phyloP scores from a whole-genome alignment of 2,329 filamentous ascomycete genomes.

The Aspergillus vadensis region DNA sequence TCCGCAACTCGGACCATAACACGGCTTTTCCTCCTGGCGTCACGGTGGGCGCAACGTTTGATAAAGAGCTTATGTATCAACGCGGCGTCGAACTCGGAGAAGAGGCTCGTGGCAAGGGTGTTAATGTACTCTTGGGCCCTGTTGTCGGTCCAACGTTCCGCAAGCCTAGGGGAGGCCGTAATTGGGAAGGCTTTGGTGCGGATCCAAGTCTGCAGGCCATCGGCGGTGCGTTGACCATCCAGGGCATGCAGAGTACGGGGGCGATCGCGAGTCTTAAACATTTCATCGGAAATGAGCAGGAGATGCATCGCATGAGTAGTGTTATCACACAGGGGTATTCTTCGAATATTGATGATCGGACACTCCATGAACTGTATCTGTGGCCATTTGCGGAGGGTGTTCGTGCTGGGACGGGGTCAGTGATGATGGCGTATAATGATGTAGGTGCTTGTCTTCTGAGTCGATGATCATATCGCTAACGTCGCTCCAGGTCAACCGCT shows the following conservation, averaged over 20 bases:
- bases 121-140: constrained; percentile 71
- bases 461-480: neutral
- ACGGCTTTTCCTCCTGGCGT: constrained; percentile 81
- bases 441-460: constrained; percentile 24
- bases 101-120: constrained; percentile 73
- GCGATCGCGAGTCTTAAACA: constrained; percentile 63
- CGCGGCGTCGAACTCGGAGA: constrained; percentile 69
- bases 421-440: constrained; percentile 49
- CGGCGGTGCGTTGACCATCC: constrained; percentile 55
- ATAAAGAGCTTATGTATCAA: constrained; percentile 70
- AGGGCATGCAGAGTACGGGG: constrained; percentile 59
- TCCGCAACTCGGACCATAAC: constrained; percentile 72
- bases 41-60: constrained; percentile 72
- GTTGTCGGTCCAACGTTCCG: constrained; percentile 70
- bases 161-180: constrained; percentile 71
- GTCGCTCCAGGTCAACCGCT: constrained; percentile 60
- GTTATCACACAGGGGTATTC: constrained; percentile 43
- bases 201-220: constrained; percentile 67
- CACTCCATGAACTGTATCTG: constrained; percentile 48
- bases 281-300: constrained; percentile 54
- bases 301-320: constrained; percentile 53
- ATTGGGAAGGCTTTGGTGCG: constrained; percentile 73
- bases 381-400: constrained; percentile 57
- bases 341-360: constrained; percentile 55
- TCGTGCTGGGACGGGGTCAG: constrained; percentile 49